Evolutionary conservation across 2,329 filamentous ascomycete genomes (phyloP), one percentile per base, ranked within the genome.

Genomic region (Fusarium armeniacum): DNA sequence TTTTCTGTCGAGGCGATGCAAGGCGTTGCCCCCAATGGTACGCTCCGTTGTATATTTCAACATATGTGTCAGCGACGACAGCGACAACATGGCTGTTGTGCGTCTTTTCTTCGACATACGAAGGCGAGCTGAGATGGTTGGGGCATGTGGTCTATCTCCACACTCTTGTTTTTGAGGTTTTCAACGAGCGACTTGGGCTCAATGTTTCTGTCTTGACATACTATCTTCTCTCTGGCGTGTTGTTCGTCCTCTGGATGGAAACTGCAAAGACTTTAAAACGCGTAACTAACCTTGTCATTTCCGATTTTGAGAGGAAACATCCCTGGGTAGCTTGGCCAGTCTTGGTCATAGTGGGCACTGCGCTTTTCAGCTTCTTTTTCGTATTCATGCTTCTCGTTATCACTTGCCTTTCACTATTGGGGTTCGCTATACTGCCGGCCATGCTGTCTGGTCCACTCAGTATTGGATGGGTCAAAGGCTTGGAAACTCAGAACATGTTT

Each of bases 1-100:
- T 62, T 4, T 67, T 67, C n/a, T 66, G 47, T 1, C 51, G 64
- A 2, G 63, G 63, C 0, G 64, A 67, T 16, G 18, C 62, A 1
- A 20, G 46, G 1, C 62, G 51, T 10, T 67, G 62, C 28, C 57
- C 35, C 0, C 20, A 41, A 5, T 67, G 64, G 63, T 67, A 67
- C n/a, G 11, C 10, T 51, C 56, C 4, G 22, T 56, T 2, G 6
- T 57, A 2, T 67, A 43, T 24, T 2, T 11, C 11, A 24, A 11
- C 2, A 32, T 33, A 13, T 26, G 6, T 6, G 51, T 50, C 0
- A 44, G 4, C 18, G 43, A 5, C 57, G 38, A 1, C 51, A 5
- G 52, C 43, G n/a, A 0, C 18, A 3, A 20, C 64, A 3, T 67
- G 46, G 45, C 24, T 61, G 0, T 32, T 30, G 0, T 58, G 62